Base-by-base conservation (phyloP, 257 asterid genomes). In the Nicotiana undulata region DNA sequence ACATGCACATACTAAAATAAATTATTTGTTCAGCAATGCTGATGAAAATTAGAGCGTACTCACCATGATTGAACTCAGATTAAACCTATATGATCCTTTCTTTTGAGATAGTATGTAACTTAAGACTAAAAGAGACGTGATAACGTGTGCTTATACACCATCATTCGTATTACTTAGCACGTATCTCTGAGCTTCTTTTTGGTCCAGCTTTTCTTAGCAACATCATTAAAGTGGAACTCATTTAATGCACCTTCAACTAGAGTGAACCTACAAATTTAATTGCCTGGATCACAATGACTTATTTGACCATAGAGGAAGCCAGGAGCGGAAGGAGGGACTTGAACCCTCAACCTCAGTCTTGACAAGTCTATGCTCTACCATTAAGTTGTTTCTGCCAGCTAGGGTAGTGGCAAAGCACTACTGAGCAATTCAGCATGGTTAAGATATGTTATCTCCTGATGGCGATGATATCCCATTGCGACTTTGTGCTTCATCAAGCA, bases 401-500 rank as follows among this genome's bases (percentile, higher is more conserved):
- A 68, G 22, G 56, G 56, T 12, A 40, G 76, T 68, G 44, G 8
- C 0, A 11, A 40, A 68, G 56, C 76, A 40, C 31, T 20, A 40
- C 3, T 68, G n/a, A 68, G 56, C n/a, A 40, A 11, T 68, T n/a
- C 5, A 2, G 44, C 32, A 18, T 68, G 76, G n/a, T 40, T 68
- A 68, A 37, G 76, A 68, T 20, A 11, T 20, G 32, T 34, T 68
- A 68, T 20, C 56, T 15, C 56, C 56, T 5, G 31, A 20, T 13
- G 76, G 76, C 56, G 0, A 11, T 68, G n/a, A 37, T 37, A n/a
- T 22, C 12, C 32, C 66, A n/a, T 22, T 68, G 76, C 56, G 40
- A 68, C 31, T 37, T 68, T 68, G 5, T 68, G 76, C 76, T 34
- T 67, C 76, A 20, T 68, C 76, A 68, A 68, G n/a, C n/a, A 40